A percentile compares a stretch with the other conserved stretches of the same genome.
Conservation (phyloP, 371 early-diverging fungal species). For the Lichtheimia hyalospora region DNA sequence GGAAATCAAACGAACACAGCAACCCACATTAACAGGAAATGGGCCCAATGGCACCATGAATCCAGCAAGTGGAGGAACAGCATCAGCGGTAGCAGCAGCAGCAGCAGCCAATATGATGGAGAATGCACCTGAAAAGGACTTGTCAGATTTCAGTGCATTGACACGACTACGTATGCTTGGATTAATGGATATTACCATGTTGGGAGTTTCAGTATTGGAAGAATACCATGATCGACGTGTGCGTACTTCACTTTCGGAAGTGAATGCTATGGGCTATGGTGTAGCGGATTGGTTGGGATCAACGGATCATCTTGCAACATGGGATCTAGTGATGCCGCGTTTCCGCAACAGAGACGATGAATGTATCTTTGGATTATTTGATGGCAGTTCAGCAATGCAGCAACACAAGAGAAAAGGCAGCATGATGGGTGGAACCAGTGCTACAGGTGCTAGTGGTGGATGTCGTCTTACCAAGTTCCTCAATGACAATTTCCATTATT, state of each 20-base stretch:
- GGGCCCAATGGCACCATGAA: too few relatives aligned
- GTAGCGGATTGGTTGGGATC: constrained; percentile 81
- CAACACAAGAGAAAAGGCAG: constrained; percentile 44
- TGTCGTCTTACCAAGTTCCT: constrained; percentile 67
- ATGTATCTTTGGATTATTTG: constrained; percentile 86
- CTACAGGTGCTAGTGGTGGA: constrained; percentile 19
- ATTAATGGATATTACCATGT: constrained; percentile 85
- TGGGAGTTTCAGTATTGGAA: constrained; percentile 77
- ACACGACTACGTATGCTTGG: constrained; percentile 77
- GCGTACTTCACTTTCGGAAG: constrained; percentile 81
- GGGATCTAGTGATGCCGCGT: constrained; percentile 82
- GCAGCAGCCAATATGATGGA: too few relatives aligned
- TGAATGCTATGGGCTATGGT: constrained; percentile 81
- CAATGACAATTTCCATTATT: constrained; percentile 64
- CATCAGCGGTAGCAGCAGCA: too few relatives aligned
- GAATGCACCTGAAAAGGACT: constrained; percentile 39
- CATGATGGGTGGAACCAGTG: too few relatives aligned
- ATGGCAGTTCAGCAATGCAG: constrained; percentile 40
- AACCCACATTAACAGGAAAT: constrained; percentile 25
- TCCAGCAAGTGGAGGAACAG: too few relatives aligned
- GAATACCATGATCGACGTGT: constrained; percentile 81
- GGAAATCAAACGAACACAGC: constrained; percentile 73
- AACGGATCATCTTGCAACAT: constrained; percentile 63
- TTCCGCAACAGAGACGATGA: constrained; percentile 82
- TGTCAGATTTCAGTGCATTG: constrained; percentile 77